A percentile compares a stretch with the other conserved stretches of the same genome.
Conservation (phyloP, 352 stramenopile genomes). For the Phytophthora idaei region DNA sequence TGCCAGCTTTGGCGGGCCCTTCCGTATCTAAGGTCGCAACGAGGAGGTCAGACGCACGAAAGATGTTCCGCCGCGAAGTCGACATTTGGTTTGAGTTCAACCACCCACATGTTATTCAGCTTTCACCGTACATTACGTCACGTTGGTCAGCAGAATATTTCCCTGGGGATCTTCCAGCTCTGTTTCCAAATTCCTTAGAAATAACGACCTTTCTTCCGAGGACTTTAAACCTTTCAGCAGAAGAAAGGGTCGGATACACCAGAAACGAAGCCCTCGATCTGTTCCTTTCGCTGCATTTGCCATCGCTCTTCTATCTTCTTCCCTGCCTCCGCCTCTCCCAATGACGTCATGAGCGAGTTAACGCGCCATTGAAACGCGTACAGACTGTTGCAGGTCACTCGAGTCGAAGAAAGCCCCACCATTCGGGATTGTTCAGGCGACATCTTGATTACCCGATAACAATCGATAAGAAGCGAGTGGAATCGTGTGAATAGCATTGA, state of each 20-base stretch:
- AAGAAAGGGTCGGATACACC: neutral
- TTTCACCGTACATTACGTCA: conserved; percentile 9
- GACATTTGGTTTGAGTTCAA: conserved; percentile 28
- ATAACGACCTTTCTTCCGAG: too few species aligned
- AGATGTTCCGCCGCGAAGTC: conserved; percentile 24
- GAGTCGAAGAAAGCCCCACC: conserved; percentile 2
- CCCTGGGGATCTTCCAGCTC: conserved; percentile 1
- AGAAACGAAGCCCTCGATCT: neutral
- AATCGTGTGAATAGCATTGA: conserved; percentile 1
- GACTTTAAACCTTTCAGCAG: conserved; percentile 10
- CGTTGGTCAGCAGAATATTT: conserved; percentile 8
- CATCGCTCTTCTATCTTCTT: neutral
- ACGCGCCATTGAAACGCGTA: conserved; percentile 11
- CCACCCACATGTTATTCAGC: conserved; percentile 24
- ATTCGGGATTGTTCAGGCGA: conserved; percentile 9
- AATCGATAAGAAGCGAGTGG: conserved; percentile 6
- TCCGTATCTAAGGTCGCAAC: neutral
- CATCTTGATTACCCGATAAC: conserved; percentile 3
- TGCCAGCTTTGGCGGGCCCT: too few species aligned
- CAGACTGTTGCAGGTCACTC: conserved; percentile 4
- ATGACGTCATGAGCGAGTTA: neutral
- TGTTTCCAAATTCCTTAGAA: too few species aligned
- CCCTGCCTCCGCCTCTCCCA: neutral
- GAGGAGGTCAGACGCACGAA: conserved; percentile 2
- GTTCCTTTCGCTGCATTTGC: conserved; percentile 1